phyloP scores from a whole-genome alignment of 2,329 filamentous ascomycete species.

The Diplodia seriata region DNA sequence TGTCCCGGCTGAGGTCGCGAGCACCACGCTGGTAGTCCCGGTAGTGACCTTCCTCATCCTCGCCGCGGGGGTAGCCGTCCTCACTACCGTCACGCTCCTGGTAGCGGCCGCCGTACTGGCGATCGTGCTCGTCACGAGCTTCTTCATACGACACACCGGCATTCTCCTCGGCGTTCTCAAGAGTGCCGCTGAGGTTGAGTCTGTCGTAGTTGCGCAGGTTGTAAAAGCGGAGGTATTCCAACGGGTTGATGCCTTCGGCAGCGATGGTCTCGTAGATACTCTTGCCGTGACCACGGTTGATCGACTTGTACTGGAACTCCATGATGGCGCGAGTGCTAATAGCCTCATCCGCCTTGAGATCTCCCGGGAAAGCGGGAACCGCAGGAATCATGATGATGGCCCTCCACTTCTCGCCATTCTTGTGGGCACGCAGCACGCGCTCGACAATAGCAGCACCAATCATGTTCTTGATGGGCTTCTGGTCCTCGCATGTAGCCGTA shows the following conservation, averaged over 20 bases:
- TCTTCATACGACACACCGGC: conserved; percentile 73
- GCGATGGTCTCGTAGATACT: conserved; percentile 77
- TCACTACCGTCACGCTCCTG: conserved; percentile 44
- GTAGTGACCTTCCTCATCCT: conserved; percentile 56
- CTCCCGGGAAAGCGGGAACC: conserved; percentile 82
- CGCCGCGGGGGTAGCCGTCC: conserved; percentile 37
- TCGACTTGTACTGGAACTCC: conserved; percentile 84
- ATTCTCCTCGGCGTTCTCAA: conserved; percentile 65
- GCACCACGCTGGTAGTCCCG: conserved; percentile 76
- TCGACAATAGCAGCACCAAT: conserved; percentile 81
- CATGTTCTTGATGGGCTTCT: conserved; percentile 76
- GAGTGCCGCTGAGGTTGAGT: conserved; percentile 72
- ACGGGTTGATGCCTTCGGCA: conserved; percentile 71
- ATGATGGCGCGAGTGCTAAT: conserved; percentile 84
- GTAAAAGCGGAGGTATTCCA: conserved; percentile 81
- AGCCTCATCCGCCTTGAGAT: conserved; percentile 74
- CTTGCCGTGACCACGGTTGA: conserved; percentile 73
- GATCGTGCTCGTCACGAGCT: conserved; percentile 69
- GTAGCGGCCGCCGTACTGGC: conserved; percentile 53
- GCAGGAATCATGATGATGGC: conserved; percentile 80
- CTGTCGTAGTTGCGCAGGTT: conserved; percentile 85
- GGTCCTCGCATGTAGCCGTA: conserved; percentile 74
- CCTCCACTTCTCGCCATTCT: conserved; percentile 71
- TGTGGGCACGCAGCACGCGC: conserved; percentile 73
- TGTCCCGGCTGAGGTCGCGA: conserved; percentile 57